phyloP scores from a whole-genome alignment of 306 rosid species.

The Cicer cuneatum region DNA sequence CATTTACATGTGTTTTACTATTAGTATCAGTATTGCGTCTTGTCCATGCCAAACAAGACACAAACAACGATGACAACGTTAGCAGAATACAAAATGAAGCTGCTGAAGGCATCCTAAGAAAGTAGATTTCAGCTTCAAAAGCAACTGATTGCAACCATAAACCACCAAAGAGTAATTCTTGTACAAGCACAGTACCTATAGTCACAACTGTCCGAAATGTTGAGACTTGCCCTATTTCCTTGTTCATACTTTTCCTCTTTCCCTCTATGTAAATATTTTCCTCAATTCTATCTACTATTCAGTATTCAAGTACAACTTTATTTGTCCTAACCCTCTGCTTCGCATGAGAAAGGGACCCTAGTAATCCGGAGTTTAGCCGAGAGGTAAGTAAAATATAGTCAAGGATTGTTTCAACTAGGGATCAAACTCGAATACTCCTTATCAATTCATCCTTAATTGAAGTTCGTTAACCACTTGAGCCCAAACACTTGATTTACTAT shows the following conservation, averaged over 20 bases:
- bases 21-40: neutral
- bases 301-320: too few species aligned
- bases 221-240: neutral
- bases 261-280: neutral
- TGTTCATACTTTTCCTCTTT: neutral
- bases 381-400: too few species aligned
- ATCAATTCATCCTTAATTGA: too few species aligned
- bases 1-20: neutral
- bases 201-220: too few species aligned
- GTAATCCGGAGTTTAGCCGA: too few species aligned
- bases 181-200: too few species aligned
- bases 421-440: too few species aligned
- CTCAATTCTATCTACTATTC: neutral
- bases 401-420: too few species aligned
- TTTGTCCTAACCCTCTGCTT: too few species aligned
- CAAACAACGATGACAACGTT: neutral
- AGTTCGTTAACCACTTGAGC: too few species aligned
- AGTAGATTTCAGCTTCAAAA: conserved; percentile 23
- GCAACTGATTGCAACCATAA: conserved; percentile 17
- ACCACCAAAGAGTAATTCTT: neutral
- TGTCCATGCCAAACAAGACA: conserved; percentile 3
- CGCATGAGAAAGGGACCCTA: too few species aligned
- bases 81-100: conserved; percentile 27
- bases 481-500: too few species aligned
- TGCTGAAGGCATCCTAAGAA: conserved; percentile 7